phyloP scores from a whole-genome alignment of 306 rosid species.

The Castanea crenata region DNA sequence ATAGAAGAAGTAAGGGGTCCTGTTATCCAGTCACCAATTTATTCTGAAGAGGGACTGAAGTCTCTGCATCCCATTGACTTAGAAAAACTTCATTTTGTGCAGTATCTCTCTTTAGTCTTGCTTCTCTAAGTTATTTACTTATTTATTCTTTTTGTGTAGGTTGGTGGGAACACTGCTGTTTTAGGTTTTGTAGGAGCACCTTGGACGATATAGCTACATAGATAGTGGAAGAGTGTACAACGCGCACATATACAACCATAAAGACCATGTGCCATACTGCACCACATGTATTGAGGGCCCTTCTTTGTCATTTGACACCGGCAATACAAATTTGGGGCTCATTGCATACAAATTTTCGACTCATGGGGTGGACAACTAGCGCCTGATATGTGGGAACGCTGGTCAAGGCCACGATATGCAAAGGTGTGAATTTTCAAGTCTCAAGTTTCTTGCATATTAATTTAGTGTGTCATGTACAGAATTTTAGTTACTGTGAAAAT shows the following conservation, averaged over 20 bases:
- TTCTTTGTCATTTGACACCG: constrained; percentile 82
- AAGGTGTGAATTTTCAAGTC: neutral
- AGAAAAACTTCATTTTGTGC: constrained; percentile 62
- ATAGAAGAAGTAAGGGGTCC: constrained; percentile 94
- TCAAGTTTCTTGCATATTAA: neutral
- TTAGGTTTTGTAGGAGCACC: constrained; percentile 99
- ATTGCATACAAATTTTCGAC: constrained; percentile 95
- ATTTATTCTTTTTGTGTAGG: constrained; percentile 45
- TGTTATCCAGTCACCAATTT: constrained; percentile 83
- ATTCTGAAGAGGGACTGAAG: constrained; percentile 74
- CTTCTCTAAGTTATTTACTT: constrained; percentile 2
- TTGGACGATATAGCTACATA: constrained; percentile 95
- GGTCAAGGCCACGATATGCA: constrained; percentile 60
- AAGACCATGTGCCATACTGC: constrained; percentile 97
- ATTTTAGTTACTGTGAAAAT: neutral
- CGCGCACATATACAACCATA: constrained; percentile 80
- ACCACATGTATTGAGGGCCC: constrained; percentile 74
- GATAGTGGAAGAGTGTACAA: constrained; percentile 92
- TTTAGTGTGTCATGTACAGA: neutral
- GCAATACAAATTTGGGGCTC: constrained; percentile 92
- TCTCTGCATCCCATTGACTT: constrained; percentile 80
- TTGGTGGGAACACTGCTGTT: constrained; percentile 77
- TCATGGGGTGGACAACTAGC: constrained; percentile 99
- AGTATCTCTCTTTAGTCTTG: too few relatives aligned
- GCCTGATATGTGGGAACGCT: constrained; percentile 87